These are phyloP conservation scores for Sclerospora graminicola DNA, from an alignment of 352 stramenopile species.

Conservation along the genomic window DNA sequence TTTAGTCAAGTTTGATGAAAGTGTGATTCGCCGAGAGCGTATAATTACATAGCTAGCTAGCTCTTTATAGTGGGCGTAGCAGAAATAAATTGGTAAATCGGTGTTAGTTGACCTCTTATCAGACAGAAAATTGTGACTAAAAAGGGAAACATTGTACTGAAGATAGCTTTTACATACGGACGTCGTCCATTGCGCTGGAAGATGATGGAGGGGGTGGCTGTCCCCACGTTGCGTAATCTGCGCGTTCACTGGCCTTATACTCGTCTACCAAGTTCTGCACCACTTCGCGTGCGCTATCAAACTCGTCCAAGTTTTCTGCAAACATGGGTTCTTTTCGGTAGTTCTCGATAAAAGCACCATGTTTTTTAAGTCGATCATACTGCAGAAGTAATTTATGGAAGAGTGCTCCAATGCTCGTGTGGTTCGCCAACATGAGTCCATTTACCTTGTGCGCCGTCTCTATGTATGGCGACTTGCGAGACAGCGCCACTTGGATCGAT, in stretches of 20 bases:
- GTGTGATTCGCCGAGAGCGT: conserved; percentile 68
- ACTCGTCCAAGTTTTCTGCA: conserved; percentile 76
- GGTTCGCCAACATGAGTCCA: conserved; percentile 98
- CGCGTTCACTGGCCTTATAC: conserved; percentile 74
- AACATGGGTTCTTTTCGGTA: conserved; percentile 99
- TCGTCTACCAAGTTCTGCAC: conserved; percentile 80
- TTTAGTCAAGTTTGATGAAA: conserved; percentile 80
- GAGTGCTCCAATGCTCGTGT: conserved; percentile 92
- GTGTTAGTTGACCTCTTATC: conserved; percentile 21
- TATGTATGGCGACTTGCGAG: conserved; percentile 95
- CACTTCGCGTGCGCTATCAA: conserved; percentile 75
- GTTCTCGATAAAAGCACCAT: conserved; percentile 99
- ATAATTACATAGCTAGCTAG: conserved; percentile 55
- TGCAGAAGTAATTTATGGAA: conserved; percentile 90
- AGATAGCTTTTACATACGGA: conserved; percentile 43
- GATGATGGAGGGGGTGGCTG: conserved; percentile 11
- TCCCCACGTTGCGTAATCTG: conserved; percentile 73
- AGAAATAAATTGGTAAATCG: not conserved
- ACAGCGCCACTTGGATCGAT: conserved; percentile 98
- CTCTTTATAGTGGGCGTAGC: not conserved
- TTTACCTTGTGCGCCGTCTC: conserved; percentile 95
- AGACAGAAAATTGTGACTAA: too few species aligned
- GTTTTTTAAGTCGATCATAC: conserved; percentile 95
- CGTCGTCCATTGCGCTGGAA: conserved; percentile 27
- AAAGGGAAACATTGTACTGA: not conserved